A percentile compares a stretch with the other conserved stretches of the same genome.
Evolutionary conservation across 192 early-diverging fungal species (phyloP).

Genomic region (Rhizophagus clarus): DNA sequence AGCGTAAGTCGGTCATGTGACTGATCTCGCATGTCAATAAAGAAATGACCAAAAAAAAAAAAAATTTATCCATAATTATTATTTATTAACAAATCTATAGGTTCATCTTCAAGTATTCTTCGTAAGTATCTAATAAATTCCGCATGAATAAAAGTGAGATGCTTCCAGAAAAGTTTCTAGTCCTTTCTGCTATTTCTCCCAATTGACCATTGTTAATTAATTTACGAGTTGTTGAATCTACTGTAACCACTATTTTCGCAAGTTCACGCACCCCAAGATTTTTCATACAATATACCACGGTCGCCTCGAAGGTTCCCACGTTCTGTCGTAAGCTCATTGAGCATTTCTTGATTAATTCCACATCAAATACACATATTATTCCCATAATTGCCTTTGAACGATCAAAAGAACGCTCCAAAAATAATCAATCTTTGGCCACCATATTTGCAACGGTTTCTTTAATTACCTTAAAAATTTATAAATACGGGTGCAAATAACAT

Average conservation of each 20-base stretch:
- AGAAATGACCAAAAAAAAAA: too few species aligned
- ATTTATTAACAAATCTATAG: neutral
- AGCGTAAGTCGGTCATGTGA: too few species aligned
- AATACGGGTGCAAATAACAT: too few species aligned
- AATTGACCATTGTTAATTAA: neutral
- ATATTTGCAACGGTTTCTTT: neutral
- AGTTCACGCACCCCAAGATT: neutral
- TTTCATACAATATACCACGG: neutral
- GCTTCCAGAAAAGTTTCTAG: neutral
- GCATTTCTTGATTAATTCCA: constrained; percentile 44
- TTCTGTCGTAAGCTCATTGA: neutral
- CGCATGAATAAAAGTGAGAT: constrained; percentile 3
- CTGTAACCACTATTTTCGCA: constrained; percentile 51
- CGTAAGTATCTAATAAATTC: constrained; percentile 12
- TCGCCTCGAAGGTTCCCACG: constrained; percentile 3
- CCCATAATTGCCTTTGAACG: constrained; percentile 54
- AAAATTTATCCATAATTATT: constrained; percentile 14
- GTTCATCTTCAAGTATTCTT: too few species aligned
- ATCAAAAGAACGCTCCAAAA: neutral
- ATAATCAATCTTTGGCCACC: neutral
- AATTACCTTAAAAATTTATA: neutral
- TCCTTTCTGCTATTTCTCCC: neutral
- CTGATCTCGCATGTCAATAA: too few species aligned
- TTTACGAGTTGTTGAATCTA: neutral
- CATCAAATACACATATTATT: constrained; percentile 50